These are phyloP conservation scores for Pneumocystis canis DNA, from an alignment of 1,139 yeast genomes.

Conservation along the genomic window DNA sequence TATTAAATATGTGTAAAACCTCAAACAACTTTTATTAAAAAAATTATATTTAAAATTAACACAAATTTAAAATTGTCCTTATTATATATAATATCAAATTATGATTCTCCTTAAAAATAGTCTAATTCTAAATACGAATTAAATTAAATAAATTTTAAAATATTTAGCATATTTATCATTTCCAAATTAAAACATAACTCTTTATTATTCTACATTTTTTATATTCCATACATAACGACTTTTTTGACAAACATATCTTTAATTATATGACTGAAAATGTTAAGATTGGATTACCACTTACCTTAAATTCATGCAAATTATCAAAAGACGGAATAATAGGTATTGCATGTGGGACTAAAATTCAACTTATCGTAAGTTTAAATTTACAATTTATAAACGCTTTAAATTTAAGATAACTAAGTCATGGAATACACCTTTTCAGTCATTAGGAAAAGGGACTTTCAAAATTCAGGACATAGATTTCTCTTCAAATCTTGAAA, in stretches of 20 bases:
- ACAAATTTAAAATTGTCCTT: background rate
- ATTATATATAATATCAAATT: background rate
- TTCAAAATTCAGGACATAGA: background rate
- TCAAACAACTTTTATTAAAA: too few species aligned
- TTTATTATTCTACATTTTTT: background rate
- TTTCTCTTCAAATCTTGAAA: background rate
- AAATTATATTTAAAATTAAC: background rate
- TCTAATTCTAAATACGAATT: background rate
- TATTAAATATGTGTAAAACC: too few species aligned
- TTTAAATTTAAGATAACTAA: background rate
- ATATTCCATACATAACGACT: background rate
- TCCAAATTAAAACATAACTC: background rate
- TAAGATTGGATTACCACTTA: background rate
- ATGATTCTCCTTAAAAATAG: background rate
- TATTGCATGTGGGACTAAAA: background rate
- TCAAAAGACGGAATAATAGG: conserved; percentile 1
- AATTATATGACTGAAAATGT: background rate
- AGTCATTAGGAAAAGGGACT: background rate
- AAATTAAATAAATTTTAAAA: background rate
- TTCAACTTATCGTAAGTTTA: background rate
- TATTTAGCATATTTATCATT: background rate
- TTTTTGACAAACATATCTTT: background rate
- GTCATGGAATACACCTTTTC: background rate
- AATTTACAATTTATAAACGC: background rate
- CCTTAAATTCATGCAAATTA: background rate